These are phyloP conservation scores for Hypoxylon sp. DNA, from an alignment of 2,329 filamentous ascomycete genomes.

Conservation along the genomic window DNA sequence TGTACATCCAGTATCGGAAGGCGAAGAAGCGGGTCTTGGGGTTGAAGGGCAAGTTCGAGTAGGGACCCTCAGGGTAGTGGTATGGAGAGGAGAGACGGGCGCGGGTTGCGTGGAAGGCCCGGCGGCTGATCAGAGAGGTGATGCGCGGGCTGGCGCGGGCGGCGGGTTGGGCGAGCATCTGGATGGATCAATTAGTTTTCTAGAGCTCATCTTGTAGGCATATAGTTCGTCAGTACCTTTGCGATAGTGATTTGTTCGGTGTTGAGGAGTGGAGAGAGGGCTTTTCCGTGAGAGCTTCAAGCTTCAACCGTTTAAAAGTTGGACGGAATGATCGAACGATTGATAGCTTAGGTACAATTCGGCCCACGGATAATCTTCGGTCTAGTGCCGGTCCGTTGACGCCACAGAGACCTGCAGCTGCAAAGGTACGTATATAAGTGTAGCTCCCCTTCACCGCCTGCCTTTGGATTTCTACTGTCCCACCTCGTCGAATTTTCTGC, in stretches of 20 bases:
- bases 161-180: conserved; percentile 87
- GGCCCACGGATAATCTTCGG: conserved; percentile 42
- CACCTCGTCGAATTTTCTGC: conserved; percentile 50
- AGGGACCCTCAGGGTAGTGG: conserved; percentile 98
- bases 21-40: conserved; percentile 89
- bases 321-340: conserved; percentile 40
- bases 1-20: conserved; percentile 84
- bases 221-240: conserved; percentile 42
- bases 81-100: conserved; percentile 89
- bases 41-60: conserved; percentile 98
- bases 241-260: conserved; percentile 21
- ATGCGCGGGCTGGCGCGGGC: conserved; percentile 72
- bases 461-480: conserved; percentile 25
- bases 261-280: conserved; percentile 38
- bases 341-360: conserved; percentile 21
- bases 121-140: conserved; percentile 82
- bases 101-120: conserved; percentile 94
- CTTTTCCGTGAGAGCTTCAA: conserved; percentile 16
- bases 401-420: not conserved
- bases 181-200: conserved; percentile 60
- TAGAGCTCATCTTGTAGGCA: conserved; percentile 6
- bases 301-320: conserved; percentile 30
- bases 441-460: conserved; percentile 45
- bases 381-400: not conserved
- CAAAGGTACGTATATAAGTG: conserved; percentile 1